Percentiles rank a stretch among this genome's conserved stretches.
Conservation (phyloP, 345 rosid genomes). For the Salix exigua region DNA sequence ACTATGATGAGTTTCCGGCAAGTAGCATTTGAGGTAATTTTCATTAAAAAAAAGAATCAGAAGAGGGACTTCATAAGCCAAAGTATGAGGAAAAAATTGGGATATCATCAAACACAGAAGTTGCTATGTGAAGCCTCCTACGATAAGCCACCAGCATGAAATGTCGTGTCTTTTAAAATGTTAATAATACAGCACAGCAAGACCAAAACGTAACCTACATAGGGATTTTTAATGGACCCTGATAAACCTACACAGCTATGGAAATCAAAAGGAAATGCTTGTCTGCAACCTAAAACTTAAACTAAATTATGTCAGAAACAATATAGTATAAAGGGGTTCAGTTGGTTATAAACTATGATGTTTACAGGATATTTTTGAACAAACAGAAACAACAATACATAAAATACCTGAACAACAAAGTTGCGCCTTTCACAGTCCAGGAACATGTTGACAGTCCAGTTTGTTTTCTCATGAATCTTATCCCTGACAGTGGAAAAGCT, state of each 20-base stretch:
- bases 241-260: not conserved
- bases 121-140: not conserved
- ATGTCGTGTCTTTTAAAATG: not conserved
- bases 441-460: constrained; percentile 88
- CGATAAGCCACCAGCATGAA: not conserved
- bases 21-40: not conserved
- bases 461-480: constrained; percentile 64
- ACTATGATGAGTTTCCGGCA: not conserved
- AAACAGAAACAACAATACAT: not conserved
- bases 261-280: not conserved
- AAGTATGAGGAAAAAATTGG: not conserved
- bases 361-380: not conserved
- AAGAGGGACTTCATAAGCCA: not conserved
- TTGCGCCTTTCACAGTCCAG: constrained; percentile 95
- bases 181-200: not conserved
- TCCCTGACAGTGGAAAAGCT: constrained; percentile 95
- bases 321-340: not conserved
- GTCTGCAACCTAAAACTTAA: not conserved
- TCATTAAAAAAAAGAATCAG: not conserved
- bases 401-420: constrained; percentile 85
- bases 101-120: not conserved
- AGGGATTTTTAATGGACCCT: not conserved
- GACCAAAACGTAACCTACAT: not conserved
- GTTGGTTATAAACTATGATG: not conserved
- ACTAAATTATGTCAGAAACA: not conserved